Evolutionary conservation across 768 basidiomycete species (phyloP), one percentile per base, ranked within the genome.

Genomic region (Tricholoma terreum): DNA sequence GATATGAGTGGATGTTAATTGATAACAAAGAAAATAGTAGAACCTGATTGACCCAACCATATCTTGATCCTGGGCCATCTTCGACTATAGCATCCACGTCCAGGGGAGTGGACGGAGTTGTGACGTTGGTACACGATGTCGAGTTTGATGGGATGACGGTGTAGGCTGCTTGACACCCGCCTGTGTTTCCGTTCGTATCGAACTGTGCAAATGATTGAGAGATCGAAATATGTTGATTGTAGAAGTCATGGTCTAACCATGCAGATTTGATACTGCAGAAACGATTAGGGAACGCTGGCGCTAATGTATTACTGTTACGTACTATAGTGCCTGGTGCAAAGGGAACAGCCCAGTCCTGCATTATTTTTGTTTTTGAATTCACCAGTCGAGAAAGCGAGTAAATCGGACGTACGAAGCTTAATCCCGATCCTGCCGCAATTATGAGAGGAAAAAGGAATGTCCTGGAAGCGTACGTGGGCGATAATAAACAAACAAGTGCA

Each of bases 101-200:
- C 19, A 86, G 70, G 17, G 76, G 71, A 0, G 69, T 69, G 2
- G 68, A 65, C 2, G 77, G 71, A 61, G 74, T 69, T 57, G 84
- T 83, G 3, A 80, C 73, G 59, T 86, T 86, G 9, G 69, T 52
- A 63, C 85, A 87, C 3, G 73, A 71, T 1, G 79, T 73, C 3
- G 73, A 70, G 34, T 69, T 62, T 42, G 66, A 50, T 5, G 71
- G 74, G 50, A 84, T 83, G 49, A 86, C 76, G 0, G 84, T 83
- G 62, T 84, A 84, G 0, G 77, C 75, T 2, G 66, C 79, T 68
- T 86, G 82, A 62, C 85, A 86, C 9, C 85, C 85, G 17, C 85
- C 85, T 1, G 83, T 77, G 58, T 78, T 79, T 4, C 84, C 84
- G 33, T 77, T 77, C 42, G 67, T 75, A 60, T 84, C 85, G 56